A percentile compares a stretch with the other conserved stretches of the same genome.
Conservation (phyloP, 805 yeast species). For the Dipodascus geniculatus region DNA sequence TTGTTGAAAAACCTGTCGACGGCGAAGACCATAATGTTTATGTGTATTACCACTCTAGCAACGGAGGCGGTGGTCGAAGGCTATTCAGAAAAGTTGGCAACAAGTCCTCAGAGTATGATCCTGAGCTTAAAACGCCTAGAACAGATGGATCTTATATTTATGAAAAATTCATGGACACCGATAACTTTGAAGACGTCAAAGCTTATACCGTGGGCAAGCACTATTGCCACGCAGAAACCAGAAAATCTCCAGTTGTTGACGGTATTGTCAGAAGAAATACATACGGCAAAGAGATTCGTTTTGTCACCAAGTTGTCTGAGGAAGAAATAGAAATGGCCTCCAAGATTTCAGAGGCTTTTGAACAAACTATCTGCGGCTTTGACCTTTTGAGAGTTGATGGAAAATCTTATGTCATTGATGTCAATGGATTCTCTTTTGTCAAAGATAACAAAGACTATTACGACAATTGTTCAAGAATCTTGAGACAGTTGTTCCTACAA, state of each 20-base stretch:
- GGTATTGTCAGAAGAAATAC: conserved; percentile 96
- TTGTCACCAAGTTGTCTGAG: conserved; percentile 63
- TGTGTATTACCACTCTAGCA: conserved; percentile 74
- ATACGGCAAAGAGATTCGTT: conserved; percentile 93
- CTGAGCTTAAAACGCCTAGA: conserved; percentile 59
- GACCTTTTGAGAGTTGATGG: conserved; percentile 86
- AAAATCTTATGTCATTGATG: conserved; percentile 86
- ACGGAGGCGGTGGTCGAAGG: conserved; percentile 97
- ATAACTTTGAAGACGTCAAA: conserved; percentile 95
- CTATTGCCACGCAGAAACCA: conserved; percentile 95
- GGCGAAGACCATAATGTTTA: conserved; percentile 97
- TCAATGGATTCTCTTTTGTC: conserved; percentile 95
- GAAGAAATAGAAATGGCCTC: conserved; percentile 75
- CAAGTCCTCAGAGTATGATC: conserved; percentile 93
- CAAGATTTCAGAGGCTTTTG: conserved; percentile 61
- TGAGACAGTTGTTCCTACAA: conserved; percentile 60
- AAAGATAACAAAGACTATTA: conserved; percentile 83
- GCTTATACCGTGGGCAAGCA: conserved; percentile 91
- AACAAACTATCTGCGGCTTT: conserved; percentile 95
- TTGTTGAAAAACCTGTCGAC: conserved; percentile 96
- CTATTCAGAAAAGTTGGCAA: conserved; percentile 93
- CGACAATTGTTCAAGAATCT: conserved; percentile 66
- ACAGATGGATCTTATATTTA: conserved; percentile 86
- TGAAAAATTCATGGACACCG: conserved; percentile 95
- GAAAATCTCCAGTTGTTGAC: conserved; percentile 98